Base-by-base conservation (phyloP, 2,329 filamentous ascomycete species). In the Fusarium penzigii region DNA sequence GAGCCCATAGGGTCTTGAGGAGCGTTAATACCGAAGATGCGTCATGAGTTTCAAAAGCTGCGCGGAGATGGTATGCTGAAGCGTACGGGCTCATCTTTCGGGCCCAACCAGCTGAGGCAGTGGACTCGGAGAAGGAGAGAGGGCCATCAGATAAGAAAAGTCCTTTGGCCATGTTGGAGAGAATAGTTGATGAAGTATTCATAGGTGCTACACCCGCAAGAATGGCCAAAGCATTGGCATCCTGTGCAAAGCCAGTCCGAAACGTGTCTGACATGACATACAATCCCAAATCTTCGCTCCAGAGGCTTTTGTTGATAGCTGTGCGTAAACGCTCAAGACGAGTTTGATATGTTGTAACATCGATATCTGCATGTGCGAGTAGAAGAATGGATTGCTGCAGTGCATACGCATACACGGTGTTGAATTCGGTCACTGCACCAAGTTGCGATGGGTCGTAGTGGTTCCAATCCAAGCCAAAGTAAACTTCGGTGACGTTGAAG, bases 381-480 rank as follows among this genome's bases (percentile, higher is more conserved):
- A 32, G 11, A 7, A 11, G 6, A 6, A 7, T 6, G 29, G 29
- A 7, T 11, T 32, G 29, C 51, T 69, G 65, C 10, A 70, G 56
- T 1, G 68, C 46, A 49, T 68, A 69, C 6, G 67, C 68, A 39
- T 70, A 70, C 3, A 68, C 42, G 6, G 57, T 56, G 46, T 70
- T 70, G 61, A 70, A 70, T 52, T 70, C 70, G 20, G 64, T 58
- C 2, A 65, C 61, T 4, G 63, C 58, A 11, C 67, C 68, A 10
- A 55, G 46, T 38, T 70, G 69, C 5, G 56, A 9, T 1, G 66
- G 62, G 29, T 71, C 68, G 51, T 70, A 71, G 50, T 70, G 69
- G 48, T 70, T 68, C 68, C 69, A 71, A 39, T 71, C 69, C 1
- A 68, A 66, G 1, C 62, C 65, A n/a, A 70, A 61, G 1, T 55